A percentile compares a stretch with the other conserved stretches of the same genome.
Conservation (phyloP, 345 rosid genomes). For the Lepidium africanum region DNA sequence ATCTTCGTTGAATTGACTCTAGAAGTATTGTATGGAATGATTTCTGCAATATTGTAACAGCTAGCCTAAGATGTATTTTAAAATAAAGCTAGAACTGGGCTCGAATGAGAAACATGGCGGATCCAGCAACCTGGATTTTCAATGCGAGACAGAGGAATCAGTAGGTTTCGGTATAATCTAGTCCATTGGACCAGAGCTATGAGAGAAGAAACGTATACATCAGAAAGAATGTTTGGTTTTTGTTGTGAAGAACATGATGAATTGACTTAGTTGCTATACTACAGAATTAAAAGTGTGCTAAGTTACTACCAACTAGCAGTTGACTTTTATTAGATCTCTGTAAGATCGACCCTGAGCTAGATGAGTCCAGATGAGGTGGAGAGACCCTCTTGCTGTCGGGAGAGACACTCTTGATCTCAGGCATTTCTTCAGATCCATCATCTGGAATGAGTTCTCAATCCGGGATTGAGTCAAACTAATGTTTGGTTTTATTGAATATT, state of each 20-base stretch:
- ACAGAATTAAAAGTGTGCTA: neutral
- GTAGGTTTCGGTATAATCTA: neutral
- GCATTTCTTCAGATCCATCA: slow-evolving; percentile 41
- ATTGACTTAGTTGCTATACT: slow-evolving; percentile 22
- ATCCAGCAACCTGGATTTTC: neutral
- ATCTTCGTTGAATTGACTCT: neutral
- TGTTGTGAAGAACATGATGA: slow-evolving; percentile 10
- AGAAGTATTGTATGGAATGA: neutral
- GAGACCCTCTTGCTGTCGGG: slow-evolving; percentile 94
- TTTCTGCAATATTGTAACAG: neutral
- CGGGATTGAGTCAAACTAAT: slow-evolving; percentile 34
- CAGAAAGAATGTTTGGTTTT: slow-evolving; percentile 4
- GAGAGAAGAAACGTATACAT: neutral
- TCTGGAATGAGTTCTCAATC: slow-evolving; percentile 34
- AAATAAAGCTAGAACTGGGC: slow-evolving; percentile 7
- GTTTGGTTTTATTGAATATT: slow-evolving; percentile 26
- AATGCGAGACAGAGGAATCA: neutral
- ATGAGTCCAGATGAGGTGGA: slow-evolving; percentile 51
- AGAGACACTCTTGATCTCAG: slow-evolving; percentile 57
- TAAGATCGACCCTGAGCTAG: slow-evolving; percentile 45
- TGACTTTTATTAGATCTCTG: slow-evolving; percentile 37
- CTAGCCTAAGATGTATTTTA: neutral
- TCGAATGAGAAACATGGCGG: neutral
- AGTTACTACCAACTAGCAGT: slow-evolving; percentile 30
- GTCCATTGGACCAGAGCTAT: neutral